Evolutionary conservation across 257 asterid species (phyloP), one percentile per base, ranked within the genome.

Genomic region (Linderniella brevidens): DNA sequence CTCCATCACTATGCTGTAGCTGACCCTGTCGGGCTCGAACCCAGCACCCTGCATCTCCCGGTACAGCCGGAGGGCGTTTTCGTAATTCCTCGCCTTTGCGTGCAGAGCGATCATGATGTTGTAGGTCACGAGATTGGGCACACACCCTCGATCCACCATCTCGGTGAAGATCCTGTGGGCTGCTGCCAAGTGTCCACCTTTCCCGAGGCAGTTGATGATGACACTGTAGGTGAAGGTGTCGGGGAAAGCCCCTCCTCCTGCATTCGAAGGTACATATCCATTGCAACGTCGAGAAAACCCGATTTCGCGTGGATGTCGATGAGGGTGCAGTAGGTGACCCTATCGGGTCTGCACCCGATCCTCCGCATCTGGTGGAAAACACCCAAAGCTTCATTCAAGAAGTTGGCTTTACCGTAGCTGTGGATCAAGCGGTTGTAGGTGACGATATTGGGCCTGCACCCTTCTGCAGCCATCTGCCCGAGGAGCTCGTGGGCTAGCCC

Each of bases 171-270:
- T 69, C 60, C 68, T 74, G 58, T 78, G 80, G 12, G 98, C 94
- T 17, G 75, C 78, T 19, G 87, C 68, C 57, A 88, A 64, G 64
- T 84, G 94, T 17, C 98, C 98, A 0, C 87, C 98, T 78, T 88
- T 88, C 35, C 98, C 98, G 0, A 84, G 72, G 60, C 98, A 88
- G 55, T 88, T 88, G 45, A 88, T 88, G 54, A 88, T 88, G 19
- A 88, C 96, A 12, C 98, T 76, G 51, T 84, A 88, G 52, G 98
- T 88, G 79, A 84, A 88, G 0, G 98, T 88, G 62, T 88, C 98
- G 0, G 98, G 35, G 98, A 80, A 58, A 88, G 95, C 46, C 98
- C 98, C 4, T 73, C 92, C 50, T 69, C 74, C 73, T 84, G 98
- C 98, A 88, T 88, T 55, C 85, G 63, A 53, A 66, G 76, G 55